Percentiles rank a stretch among this genome's conserved stretches.
Conservation (phyloP, 2,329 filamentous ascomycete genomes). For the Raffaelea arxii region DNA sequence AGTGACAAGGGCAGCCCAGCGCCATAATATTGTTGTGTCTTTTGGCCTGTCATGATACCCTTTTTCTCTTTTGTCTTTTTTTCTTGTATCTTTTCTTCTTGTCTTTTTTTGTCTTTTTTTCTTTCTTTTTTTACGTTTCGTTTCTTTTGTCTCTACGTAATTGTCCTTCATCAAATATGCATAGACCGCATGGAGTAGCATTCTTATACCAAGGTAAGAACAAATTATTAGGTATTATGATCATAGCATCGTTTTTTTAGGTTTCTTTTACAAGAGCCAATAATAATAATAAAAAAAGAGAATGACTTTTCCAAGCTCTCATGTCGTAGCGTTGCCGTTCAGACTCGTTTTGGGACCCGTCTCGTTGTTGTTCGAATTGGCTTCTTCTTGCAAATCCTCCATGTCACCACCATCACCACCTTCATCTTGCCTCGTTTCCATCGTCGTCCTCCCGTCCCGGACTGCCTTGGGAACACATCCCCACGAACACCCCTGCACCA, state of each 20-base stretch:
- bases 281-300: not conserved
- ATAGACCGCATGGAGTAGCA: too few species aligned
- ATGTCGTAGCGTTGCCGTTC: too few species aligned
- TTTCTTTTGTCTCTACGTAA: not conserved
- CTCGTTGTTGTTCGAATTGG: too few species aligned
- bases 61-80: not conserved
- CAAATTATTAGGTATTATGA: not conserved
- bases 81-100: not conserved
- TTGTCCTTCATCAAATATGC: not conserved
- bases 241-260: not conserved
- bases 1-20: too few species aligned
- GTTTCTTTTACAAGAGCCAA: too few species aligned
- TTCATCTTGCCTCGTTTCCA: not conserved
- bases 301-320: not conserved
- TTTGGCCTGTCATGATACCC: too few species aligned
- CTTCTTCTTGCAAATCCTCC: too few species aligned
- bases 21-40: too few species aligned
- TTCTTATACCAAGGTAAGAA: too few species aligned
- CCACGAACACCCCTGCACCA: conserved; percentile 41
- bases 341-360: too few species aligned
- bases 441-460: not conserved
- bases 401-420: not conserved
- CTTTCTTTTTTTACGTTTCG: not conserved
- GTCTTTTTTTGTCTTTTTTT: not conserved
- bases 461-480: conserved; percentile 27